phyloP scores from a whole-genome alignment of 257 asterid genomes.

The Catharanthus roseus region DNA sequence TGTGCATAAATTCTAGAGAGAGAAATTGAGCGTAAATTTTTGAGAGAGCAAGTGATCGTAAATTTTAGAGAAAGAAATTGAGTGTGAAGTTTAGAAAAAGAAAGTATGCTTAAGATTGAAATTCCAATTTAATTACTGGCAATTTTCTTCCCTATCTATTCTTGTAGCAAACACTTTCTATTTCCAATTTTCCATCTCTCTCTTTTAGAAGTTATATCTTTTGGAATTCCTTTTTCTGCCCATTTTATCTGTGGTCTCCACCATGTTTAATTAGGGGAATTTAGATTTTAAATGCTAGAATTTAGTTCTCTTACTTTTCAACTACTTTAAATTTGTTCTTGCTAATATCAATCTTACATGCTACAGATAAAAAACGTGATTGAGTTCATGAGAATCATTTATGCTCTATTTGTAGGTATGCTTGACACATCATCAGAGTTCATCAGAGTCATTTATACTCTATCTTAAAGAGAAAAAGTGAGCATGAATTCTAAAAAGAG shows the following conservation, averaged over 20 bases:
- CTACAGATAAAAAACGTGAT: slow-evolving; percentile 68
- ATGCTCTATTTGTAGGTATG: slow-evolving; percentile 59
- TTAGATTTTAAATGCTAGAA: not conserved
- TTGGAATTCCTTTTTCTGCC: not conserved
- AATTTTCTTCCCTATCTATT: not conserved
- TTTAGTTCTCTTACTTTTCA: not conserved
- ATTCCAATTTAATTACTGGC: no score
- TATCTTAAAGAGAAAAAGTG: no score
- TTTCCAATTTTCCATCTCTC: not conserved
- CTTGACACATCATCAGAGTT: slow-evolving; percentile 9
- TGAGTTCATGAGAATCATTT: slow-evolving; percentile 62
- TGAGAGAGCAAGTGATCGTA: no score
- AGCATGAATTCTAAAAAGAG: no score
- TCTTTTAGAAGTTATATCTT: not conserved
- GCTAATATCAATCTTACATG: slow-evolving; percentile 10
- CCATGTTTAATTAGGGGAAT: not conserved
- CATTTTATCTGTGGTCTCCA: not conserved
- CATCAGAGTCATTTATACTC: no score
- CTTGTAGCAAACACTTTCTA: slow-evolving; percentile 1
- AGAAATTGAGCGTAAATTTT: no score
- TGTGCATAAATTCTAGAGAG: no score
- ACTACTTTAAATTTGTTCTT: not conserved
- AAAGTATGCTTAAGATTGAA: no score
- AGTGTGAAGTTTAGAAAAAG: no score
- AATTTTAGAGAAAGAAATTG: no score